A percentile compares a stretch with the other conserved stretches of the same genome.
phyloP scores from a whole-genome alignment of 768 basidiomycete species.

The Exidia glandulosa region DNA sequence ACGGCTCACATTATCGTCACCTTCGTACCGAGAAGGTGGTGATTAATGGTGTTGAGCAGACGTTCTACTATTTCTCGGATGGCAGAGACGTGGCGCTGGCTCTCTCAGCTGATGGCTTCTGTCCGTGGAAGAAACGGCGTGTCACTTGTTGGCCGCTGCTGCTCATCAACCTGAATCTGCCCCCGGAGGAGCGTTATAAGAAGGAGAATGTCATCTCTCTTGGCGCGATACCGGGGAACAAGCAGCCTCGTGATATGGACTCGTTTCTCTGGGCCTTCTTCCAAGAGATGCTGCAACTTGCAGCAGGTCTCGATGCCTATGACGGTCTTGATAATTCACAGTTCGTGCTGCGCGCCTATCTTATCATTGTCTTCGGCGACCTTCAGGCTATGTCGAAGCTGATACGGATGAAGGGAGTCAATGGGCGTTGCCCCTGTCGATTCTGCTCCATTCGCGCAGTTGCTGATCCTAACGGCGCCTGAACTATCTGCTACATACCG shows the following conservation, averaged over 20 bases:
- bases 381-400: slow-evolving; percentile 20
- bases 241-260: slow-evolving; percentile 12
- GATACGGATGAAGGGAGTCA: slow-evolving; percentile 33
- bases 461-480: slow-evolving; percentile 5
- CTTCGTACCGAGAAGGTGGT: not conserved
- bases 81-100: not conserved
- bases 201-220: slow-evolving; percentile 8
- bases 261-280: slow-evolving; percentile 10
- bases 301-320: slow-evolving; percentile 10
- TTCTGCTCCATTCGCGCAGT: slow-evolving; percentile 26
- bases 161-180: slow-evolving; percentile 11
- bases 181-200: slow-evolving; percentile 12
- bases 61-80: not conserved
- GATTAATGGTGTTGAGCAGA: not conserved
- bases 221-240: slow-evolving; percentile 14
- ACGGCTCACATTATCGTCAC: not conserved
- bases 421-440: slow-evolving; percentile 25
- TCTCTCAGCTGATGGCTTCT: not conserved
- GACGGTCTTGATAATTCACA: slow-evolving; percentile 14
- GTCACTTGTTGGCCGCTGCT: slow-evolving; percentile 9
- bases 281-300: not conserved
- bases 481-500: not conserved
- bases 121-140: not conserved
- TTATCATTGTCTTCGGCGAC: slow-evolving; percentile 21
- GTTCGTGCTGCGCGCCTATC: slow-evolving; percentile 21